Evolutionary conservation across 2,329 filamentous ascomycete genomes (phyloP).

Genomic region (Elsinoe ampelina): DNA sequence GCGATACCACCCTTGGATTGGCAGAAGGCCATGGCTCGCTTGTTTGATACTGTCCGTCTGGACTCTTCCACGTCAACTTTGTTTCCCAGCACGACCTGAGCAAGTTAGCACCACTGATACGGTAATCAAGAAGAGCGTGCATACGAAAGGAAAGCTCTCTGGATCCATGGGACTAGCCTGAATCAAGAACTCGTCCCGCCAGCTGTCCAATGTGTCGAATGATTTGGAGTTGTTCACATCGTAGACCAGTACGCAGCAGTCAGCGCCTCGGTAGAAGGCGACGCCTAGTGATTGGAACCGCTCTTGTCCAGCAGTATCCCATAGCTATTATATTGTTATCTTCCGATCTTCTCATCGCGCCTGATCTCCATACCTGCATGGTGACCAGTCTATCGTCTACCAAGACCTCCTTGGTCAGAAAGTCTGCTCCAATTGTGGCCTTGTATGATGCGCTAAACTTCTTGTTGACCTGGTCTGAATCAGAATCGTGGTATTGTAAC

Average conservation of each 20-base stretch:
- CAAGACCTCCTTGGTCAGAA: slow-evolving; percentile 93
- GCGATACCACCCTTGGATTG: slow-evolving; percentile 95
- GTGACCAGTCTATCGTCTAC: slow-evolving; percentile 96
- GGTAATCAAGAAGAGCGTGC: slow-evolving; percentile 24
- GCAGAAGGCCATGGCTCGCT: slow-evolving; percentile 94
- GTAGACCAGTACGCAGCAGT: slow-evolving; percentile 96
- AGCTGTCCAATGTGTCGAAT: slow-evolving; percentile 96
- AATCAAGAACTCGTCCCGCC: slow-evolving; percentile 96
- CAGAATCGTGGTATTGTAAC: background rate
- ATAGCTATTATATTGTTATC: slow-evolving; percentile 53
- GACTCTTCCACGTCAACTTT: slow-evolving; percentile 98
- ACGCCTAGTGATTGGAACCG: slow-evolving; percentile 95
- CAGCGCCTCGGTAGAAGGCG: slow-evolving; percentile 92
- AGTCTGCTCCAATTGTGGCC: slow-evolving; percentile 96
- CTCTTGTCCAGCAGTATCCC: slow-evolving; percentile 96
- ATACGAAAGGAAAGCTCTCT: slow-evolving; percentile 93
- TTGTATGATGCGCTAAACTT: slow-evolving; percentile 99
- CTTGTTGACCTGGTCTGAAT: slow-evolving; percentile 79
- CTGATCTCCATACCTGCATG: slow-evolving; percentile 64
- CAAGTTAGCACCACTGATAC: slow-evolving; percentile 17
- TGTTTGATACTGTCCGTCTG: slow-evolving; percentile 88
- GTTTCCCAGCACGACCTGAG: slow-evolving; percentile 89
- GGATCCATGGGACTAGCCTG: slow-evolving; percentile 94
- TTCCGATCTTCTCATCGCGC: slow-evolving; percentile 16
- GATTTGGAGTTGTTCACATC: slow-evolving; percentile 99